Evolutionary conservation across 257 asterid genomes (phyloP), one percentile per base, ranked within the genome.

Genomic region (Capsicum rhomboideum): DNA sequence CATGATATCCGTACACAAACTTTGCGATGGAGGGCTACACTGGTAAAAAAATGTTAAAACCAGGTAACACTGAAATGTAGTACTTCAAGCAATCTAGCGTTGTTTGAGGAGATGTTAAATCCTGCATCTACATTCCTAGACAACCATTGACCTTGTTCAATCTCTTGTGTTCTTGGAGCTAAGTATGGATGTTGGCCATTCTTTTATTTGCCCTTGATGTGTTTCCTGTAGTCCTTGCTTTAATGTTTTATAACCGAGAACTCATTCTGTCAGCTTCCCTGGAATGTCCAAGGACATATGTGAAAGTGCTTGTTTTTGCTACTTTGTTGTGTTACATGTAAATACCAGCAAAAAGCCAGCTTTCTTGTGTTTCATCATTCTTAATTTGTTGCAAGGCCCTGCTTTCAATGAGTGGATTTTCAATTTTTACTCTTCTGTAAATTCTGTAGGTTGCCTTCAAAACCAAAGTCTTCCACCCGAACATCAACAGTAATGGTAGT

Each of bases 381-480:
- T 49, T 49, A 23, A 26, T 75, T 75, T 75, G 42, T 49, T 26
- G 12, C 8, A 46, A 75, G 55, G n/a, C 16, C 59, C 9, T 49
- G 59, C 9, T 23, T 75, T 23, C 16, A 14, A 10, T 46, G 58
- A 74, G 13, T 42, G 14, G 80, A 46, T 7, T 44, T 44, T 46
- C 42, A 6, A 23, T 8, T 6, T 44, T 29, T 6, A 52, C 31
- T 75, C 26, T 23, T 8, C 55, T 59, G 14, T 58, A 18, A 56
- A 29, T 20, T 31, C 28, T 21, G 56, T 86, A 90, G 92, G 91
- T 88, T n/a, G 64, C 91, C 74, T 90, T 90, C 58, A 90, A 90
- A 78, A 90, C 92, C 34, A 90, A 86, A 42, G 92, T 90, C 37
- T 90, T 75, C 83, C 92, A 90, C 37, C 92, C 92, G 34, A 88